Percentiles rank a stretch among this genome's conserved stretches.
phyloP scores from a whole-genome alignment of 2,329 filamentous ascomycete species.

The Davidsoniella neocaledoniae region DNA sequence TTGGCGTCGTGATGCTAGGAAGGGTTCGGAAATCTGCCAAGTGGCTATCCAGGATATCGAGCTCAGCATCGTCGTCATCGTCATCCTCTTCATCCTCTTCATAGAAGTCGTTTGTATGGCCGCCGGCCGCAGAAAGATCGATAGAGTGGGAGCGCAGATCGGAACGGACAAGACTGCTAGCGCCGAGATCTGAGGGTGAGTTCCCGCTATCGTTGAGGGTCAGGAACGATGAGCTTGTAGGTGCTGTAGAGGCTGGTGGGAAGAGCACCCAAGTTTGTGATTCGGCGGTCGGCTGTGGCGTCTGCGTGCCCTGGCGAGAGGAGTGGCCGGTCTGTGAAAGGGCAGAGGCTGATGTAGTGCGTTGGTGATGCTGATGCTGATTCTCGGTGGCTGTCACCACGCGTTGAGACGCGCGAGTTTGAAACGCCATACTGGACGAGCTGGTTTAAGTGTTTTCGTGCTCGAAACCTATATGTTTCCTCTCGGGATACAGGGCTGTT shows the following conservation, averaged over 20 bases:
- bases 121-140: neutral
- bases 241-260: constrained; percentile 43
- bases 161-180: constrained; percentile 13
- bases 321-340: constrained; percentile 8
- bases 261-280: constrained; percentile 79
- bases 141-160: constrained; percentile 12
- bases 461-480: neutral
- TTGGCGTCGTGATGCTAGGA: constrained; percentile 21
- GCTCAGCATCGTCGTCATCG: constrained; percentile 62
- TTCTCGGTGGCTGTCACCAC: constrained; percentile 3
- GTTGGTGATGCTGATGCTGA: neutral
- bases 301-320: constrained; percentile 1
- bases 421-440: constrained; percentile 8
- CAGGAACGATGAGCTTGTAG: constrained; percentile 10
- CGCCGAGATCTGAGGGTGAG: constrained; percentile 6
- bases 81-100: constrained; percentile 19
- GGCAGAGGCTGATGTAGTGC: constrained; percentile 7
- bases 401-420: constrained; percentile 10
- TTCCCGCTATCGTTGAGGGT: constrained; percentile 11
- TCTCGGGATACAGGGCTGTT: neutral
- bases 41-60: constrained; percentile 87
- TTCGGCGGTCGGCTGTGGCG: constrained; percentile 15
- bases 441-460: too few species aligned
- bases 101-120: constrained; percentile 13
- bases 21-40: constrained; percentile 69